Evolutionary conservation across 257 asterid species (phyloP), one percentile per base, ranked within the genome.

Genomic region (Salvia miltiorrhiza): DNA sequence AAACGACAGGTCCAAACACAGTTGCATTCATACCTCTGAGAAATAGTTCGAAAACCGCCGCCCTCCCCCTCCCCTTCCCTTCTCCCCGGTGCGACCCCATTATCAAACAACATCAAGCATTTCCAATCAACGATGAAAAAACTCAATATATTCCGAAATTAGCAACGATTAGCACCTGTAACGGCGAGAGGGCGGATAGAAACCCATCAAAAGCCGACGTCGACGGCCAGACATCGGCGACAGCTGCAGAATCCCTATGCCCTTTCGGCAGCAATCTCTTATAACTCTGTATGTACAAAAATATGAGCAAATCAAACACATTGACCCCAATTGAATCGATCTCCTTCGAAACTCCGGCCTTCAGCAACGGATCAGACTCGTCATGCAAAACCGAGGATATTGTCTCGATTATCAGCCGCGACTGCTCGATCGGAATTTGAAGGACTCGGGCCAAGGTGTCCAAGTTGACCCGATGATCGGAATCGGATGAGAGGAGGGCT

Each of bases 171-270:
- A 26, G 30, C 64, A 92, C 97, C 94, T 89, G 96, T 50, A 92
- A 75, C 3, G 97, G 97, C 3, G 97, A 79, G 40, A 90, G 92
- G 14, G 95, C 95, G 0, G 96, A 92, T 73, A 93, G 73, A 65
- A 85, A 86, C 1, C 98, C 96, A 63, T 92, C 95, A 37, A 92
- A 92, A 20, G 96, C 95, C 0, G 97, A 92, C 26, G 93, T 90
- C 3, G 98, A 90, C 9, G 98, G 97, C 95, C 97, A 90, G 48
- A 92, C 96, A 79, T 92, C 98, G 17, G 97, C 98, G 9, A 93
- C 97, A 7, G 98, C 84, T 7, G 97, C 98, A n/a, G 96, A 86
- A 74, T 92, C 97, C 80, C 62, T 82, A 32, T 92, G 97, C 30
- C 98, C 95, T 71, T 85, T 93, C 2, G 98, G 98, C 69, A 93